A percentile compares a stretch with the other conserved stretches of the same genome.
phyloP scores from a whole-genome alignment of 306 rosid genomes.

The Echinosophora koreensis region DNA sequence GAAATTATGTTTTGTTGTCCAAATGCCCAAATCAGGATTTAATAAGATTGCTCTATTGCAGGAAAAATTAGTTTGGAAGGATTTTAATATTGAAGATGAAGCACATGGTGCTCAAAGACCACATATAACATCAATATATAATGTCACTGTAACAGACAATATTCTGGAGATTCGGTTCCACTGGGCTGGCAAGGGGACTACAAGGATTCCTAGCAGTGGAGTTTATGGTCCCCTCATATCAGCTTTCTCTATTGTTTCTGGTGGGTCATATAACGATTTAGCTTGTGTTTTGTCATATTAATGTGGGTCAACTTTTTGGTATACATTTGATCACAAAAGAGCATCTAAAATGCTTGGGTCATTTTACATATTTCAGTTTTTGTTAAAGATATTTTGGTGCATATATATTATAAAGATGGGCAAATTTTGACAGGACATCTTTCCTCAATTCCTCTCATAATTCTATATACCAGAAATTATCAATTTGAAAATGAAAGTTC shows the following conservation, averaged over 20 bases:
- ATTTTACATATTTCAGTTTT: not conserved
- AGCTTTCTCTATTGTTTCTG: conserved; percentile 69
- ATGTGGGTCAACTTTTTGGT: not conserved
- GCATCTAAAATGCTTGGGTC: conserved; percentile 16
- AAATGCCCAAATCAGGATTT: conserved; percentile 23
- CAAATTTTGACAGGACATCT: conserved; percentile 16
- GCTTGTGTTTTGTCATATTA: not conserved
- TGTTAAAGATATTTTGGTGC: not conserved
- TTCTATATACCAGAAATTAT: not conserved
- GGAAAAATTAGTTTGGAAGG: conserved; percentile 56
- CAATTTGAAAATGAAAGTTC: not conserved
- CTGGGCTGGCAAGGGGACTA: conserved; percentile 81
- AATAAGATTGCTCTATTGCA: conserved; percentile 42
- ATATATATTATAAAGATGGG: conserved; percentile 19
- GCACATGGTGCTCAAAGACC: conserved; percentile 57
- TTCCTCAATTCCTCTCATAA: not conserved
- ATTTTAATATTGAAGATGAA: conserved; percentile 59
- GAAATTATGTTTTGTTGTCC: conserved; percentile 20
- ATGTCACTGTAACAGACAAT: conserved; percentile 50
- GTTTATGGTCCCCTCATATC: conserved; percentile 76
- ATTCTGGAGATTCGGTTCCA: conserved; percentile 60
- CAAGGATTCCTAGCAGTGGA: conserved; percentile 55
- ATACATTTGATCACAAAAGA: not conserved
- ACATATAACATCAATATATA: conserved; percentile 16
- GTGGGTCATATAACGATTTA: conserved; percentile 52